Evolutionary conservation across 805 yeast species (phyloP).

Genomic region (Hanseniaspora taiwanica): DNA sequence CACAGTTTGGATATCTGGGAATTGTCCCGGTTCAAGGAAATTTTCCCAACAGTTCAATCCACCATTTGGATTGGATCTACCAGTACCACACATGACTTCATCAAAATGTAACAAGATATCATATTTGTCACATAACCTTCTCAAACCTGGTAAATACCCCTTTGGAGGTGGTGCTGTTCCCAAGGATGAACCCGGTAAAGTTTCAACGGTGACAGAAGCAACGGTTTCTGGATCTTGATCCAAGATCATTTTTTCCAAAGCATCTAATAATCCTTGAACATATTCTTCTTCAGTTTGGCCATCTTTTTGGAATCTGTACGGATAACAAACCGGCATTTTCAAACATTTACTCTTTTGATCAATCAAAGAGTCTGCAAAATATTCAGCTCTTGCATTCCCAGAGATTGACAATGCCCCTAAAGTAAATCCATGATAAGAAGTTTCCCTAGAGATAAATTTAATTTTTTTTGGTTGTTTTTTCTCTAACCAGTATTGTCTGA

Average conservation of each 20-base stretch:
- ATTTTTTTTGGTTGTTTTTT: conserved; percentile 28
- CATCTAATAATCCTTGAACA: conserved; percentile 25
- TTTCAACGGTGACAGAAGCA: conserved; percentile 31
- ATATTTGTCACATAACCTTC: conserved; percentile 37
- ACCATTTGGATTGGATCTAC: conserved; percentile 32
- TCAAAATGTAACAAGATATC: conserved; percentile 37
- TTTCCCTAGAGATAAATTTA: conserved; percentile 31
- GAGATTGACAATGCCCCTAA: conserved; percentile 32
- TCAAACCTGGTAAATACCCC: conserved; percentile 34
- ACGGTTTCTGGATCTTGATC: conserved; percentile 32
- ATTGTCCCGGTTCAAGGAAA: conserved; percentile 24
- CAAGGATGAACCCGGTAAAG: conserved; percentile 34
- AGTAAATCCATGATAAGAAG: conserved; percentile 38
- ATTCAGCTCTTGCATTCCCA: conserved; percentile 24
- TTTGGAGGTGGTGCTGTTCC: conserved; percentile 34
- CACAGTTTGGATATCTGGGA: conserved; percentile 35
- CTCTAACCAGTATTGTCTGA: conserved; percentile 34
- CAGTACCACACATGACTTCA: conserved; percentile 48
- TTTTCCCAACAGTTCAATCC: conserved; percentile 35
- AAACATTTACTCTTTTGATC: conserved; percentile 15
- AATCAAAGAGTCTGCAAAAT: conserved; percentile 21
- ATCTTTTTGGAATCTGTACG: conserved; percentile 21
- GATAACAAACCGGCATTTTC: conserved; percentile 23
- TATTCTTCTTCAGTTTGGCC: conserved; percentile 30
- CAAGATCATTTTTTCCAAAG: conserved; percentile 30